A percentile compares a stretch with the other conserved stretches of the same genome.
phyloP scores from a whole-genome alignment of 2,329 filamentous ascomycete species.

The Alternaria triticimaculans region DNA sequence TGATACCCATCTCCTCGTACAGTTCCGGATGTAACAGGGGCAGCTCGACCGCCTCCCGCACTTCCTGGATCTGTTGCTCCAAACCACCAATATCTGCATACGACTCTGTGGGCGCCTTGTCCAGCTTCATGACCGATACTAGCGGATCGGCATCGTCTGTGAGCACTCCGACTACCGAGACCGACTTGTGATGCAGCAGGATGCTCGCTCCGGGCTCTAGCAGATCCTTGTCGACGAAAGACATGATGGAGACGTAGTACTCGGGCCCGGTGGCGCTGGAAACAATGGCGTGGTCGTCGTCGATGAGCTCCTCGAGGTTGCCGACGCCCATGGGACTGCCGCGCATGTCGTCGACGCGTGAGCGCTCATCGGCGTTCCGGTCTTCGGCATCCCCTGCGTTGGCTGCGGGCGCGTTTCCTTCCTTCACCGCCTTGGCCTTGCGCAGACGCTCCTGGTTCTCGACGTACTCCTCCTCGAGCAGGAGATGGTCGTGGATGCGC shows the following conservation, averaged over 20 bases:
- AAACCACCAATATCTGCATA: slow-evolving; percentile 98
- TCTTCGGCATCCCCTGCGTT: slow-evolving; percentile 75
- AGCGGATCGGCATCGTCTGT: slow-evolving; percentile 95
- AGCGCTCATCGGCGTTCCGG: slow-evolving; percentile 90
- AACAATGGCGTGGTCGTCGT: slow-evolving; percentile 98
- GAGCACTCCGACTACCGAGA: slow-evolving; percentile 95
- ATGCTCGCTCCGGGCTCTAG: slow-evolving; percentile 96
- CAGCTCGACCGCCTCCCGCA: slow-evolving; percentile 94
- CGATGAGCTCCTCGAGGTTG: slow-evolving; percentile 97
- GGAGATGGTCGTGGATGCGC: slow-evolving; percentile 93
- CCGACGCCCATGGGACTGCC: slow-evolving; percentile 98
- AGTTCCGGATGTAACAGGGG: slow-evolving; percentile 94
- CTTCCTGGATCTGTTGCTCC: slow-evolving; percentile 95
- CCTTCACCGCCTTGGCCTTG: slow-evolving; percentile 75
- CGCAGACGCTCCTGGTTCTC: slow-evolving; percentile 97
- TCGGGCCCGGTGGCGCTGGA: slow-evolving; percentile 96
- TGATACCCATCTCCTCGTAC: slow-evolving; percentile 99
- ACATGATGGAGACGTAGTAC: slow-evolving; percentile 99
- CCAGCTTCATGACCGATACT: slow-evolving; percentile 98
- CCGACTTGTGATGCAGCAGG: slow-evolving; percentile 94
- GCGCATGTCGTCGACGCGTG: slow-evolving; percentile 96
- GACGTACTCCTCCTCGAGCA: slow-evolving; percentile 97
- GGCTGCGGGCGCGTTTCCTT: slow-evolving; percentile 61
- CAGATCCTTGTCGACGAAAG: slow-evolving; percentile 98
- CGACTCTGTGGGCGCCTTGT: slow-evolving; percentile 97